Evolutionary conservation across 1,139 yeast genomes (phyloP), one percentile per base, ranked within the genome.

Genomic region (Nakaseomyces delphensis): DNA sequence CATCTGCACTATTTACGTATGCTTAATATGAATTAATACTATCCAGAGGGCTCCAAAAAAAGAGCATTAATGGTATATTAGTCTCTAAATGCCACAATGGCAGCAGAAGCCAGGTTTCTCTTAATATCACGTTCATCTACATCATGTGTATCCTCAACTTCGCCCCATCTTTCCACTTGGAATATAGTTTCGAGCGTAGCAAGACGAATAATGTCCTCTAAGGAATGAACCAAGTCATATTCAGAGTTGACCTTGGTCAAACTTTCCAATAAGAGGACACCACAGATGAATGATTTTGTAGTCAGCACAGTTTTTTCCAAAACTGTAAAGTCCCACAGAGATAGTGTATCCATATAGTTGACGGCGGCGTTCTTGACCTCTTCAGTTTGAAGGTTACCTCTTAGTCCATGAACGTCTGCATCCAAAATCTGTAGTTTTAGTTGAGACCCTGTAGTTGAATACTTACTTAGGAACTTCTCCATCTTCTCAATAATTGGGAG

Each of bases 131-230:
- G 95, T 62, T 82, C 82, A 56, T 86, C 95, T 14, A 91, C 97
- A 62, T 91, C 98, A 59, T 91, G 98, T 3, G 97, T 87, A 57
- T 91, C 98, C 66, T 91, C 98, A 19, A 91, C 97, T 63, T 91
- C 96, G 32, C 98, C 98, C 98, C 98, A 91, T 56, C 79, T 74
- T 32, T 76, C 78, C 21, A 95, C 84, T 64, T 91, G 98, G 63
- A 76, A 76, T 40, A 81, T 79, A 5, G 82, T 81, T 60, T 91
- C 98, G 55, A 91, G 69, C 44, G 83, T 79, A 9, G 89, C 91
- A 48, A 84, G 73, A 56, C 77, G 77, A 1, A 91, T 80, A 27
- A 89, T 72, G 48, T 86, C 86, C 43, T 82, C 89, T 14, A 86
- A 65, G 1, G 79, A 50, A 40, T 62, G 48, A 15, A 49, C 37